Base-by-base conservation (phyloP, 2,329 filamentous ascomycete genomes). In the Elsinoe ampelina region DNA sequence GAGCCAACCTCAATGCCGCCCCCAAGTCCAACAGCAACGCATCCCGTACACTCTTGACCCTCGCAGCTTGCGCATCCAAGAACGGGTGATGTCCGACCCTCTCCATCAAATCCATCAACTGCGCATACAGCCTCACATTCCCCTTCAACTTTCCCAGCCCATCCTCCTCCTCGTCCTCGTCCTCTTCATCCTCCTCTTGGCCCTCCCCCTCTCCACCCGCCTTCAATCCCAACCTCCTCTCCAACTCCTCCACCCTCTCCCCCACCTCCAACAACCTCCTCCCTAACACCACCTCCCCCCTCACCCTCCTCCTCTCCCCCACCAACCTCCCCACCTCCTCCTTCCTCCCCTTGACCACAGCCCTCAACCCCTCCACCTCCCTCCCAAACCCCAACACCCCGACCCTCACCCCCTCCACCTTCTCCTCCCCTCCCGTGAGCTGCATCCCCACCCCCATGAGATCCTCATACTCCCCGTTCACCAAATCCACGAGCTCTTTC, bases 391-490 rank as follows among this genome's bases (percentile, higher is more conserved):
- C 89, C 59, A 97, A 70, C 57, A 98, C 72, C 0, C 90, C 89
- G 0, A 98, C 87, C 42, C 89, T 81, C 32, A 97, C 86, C 66
- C 95, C 89, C 68, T 95, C 91, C 0, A 96, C 85, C 68, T 85
- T 87, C 65, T 96, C 92, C 66, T 95, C 91, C 6, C 95, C 95
- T 2, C 91, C 91, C 55, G 83, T 82, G 42, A 98, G 74, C 64
- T 89, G 87, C 47, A 80, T 83, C 0, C 93, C 95, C 0, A 98
- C 74, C 0, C 84, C 85, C 3, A 98, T 72, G 64, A 98, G 98
- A 58, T 92, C 87, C 48, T 89, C 86, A 69, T 98, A 97, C 71
- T 98, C 95, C 54, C 86, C 81, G 68, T 98, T 98, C 62, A 98
- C 93, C 6, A 98, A 81, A 72, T 96, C 92, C 15, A 98, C 78